Percentiles rank a stretch among this genome's conserved stretches.
Conservation (phyloP, 345 rosid species). For the Zanthoxylum bungeanum region DNA sequence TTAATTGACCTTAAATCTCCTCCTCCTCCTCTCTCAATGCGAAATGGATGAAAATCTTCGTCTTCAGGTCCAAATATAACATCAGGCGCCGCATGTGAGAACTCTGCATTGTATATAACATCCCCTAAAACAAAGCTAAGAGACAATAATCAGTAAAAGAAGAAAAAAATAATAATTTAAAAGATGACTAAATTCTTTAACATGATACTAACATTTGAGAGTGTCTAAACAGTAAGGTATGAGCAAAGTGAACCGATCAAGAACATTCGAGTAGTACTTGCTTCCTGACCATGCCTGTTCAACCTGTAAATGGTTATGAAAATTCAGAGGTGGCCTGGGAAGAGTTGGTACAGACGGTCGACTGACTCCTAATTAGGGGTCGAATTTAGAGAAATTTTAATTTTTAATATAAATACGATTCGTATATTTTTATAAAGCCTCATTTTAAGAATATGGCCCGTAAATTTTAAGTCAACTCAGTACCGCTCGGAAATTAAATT, state of each 20-base stretch:
- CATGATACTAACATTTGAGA: slow-evolving; percentile 62
- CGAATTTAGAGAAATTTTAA: no score
- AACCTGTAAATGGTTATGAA: slow-evolving; percentile 64
- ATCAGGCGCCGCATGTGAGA: slow-evolving; percentile 71
- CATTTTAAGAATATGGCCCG: no score
- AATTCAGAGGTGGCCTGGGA: no score
- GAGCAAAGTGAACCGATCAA: slow-evolving; percentile 86
- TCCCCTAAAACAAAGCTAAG: slow-evolving; percentile 59
- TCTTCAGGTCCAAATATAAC: slow-evolving; percentile 80
- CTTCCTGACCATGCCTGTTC: slow-evolving; percentile 84
- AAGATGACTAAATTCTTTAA: neutral
- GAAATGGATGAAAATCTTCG: slow-evolving; percentile 67
- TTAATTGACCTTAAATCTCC: slow-evolving; percentile 25
- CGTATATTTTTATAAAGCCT: no score
- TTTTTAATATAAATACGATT: no score
- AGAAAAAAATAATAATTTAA: neutral
- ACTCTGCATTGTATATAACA: slow-evolving; percentile 77
- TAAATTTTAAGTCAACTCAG: no score
- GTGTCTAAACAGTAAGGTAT: slow-evolving; percentile 85
- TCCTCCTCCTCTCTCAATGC: slow-evolving; percentile 10
- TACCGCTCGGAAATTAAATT: slow-evolving; percentile 1
- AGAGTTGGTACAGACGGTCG: no score
- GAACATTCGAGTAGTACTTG: slow-evolving; percentile 47
- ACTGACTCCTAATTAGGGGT: no score
- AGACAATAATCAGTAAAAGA: neutral